Conservation (phyloP, 768 basidiomycete species). For the Lactarius pseudohatsudake region DNA sequence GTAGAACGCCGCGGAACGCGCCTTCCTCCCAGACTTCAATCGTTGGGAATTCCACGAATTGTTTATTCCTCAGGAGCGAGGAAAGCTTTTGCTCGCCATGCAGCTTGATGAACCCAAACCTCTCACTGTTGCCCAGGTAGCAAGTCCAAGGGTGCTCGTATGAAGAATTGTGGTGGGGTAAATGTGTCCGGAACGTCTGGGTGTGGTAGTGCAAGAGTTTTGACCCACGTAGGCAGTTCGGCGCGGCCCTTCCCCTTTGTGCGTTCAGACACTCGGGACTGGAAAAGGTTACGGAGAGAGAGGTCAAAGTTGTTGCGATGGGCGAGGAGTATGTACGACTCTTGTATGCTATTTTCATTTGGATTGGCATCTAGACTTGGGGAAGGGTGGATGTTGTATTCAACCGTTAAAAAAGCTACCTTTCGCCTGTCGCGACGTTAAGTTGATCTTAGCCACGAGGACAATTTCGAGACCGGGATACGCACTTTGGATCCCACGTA, state of each 20-base stretch:
- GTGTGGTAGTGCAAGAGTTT: conserved; percentile 50
- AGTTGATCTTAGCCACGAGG: conserved; percentile 14
- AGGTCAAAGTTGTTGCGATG: conserved; percentile 59
- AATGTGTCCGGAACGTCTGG: conserved; percentile 58
- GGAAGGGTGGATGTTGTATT: conserved; percentile 66
- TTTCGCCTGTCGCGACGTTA: conserved; percentile 50
- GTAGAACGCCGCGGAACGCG: conserved; percentile 59
- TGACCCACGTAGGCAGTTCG: conserved; percentile 54
- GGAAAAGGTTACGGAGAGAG: conserved; percentile 52
- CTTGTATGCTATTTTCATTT: conserved; percentile 38
- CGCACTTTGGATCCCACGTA: conserved; percentile 75
- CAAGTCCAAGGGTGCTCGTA: conserved; percentile 45
- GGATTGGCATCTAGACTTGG: conserved; percentile 43
- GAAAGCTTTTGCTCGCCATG: conserved; percentile 50
- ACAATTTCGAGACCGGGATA: conserved; percentile 20
- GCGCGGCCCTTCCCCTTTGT: conserved; percentile 46
- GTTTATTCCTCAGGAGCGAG: conserved; percentile 52
- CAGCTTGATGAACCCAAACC: conserved; percentile 53
- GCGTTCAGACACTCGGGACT: conserved; percentile 46
- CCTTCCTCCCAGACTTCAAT: conserved; percentile 70
- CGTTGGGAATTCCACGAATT: conserved; percentile 82
- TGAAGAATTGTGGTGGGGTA: conserved; percentile 57
- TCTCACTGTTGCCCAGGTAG: conserved; percentile 21
- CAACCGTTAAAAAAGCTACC: conserved; percentile 66
- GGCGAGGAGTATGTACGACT: conserved; percentile 54